phyloP scores from a whole-genome alignment of 2,329 filamentous ascomycete species.

The Scedosporium apiospermum region DNA sequence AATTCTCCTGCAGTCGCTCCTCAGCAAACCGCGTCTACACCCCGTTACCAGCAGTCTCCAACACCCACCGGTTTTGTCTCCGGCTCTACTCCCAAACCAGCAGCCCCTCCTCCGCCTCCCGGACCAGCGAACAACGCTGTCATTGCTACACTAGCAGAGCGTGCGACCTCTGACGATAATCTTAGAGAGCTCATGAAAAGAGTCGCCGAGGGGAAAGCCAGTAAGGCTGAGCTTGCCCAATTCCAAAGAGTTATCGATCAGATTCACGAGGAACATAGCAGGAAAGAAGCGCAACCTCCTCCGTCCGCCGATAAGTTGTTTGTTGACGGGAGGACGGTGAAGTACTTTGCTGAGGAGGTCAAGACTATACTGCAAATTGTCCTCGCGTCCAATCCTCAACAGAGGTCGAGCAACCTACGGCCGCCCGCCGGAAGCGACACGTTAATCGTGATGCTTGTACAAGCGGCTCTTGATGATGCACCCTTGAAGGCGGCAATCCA shows the following conservation, averaged over 20 bases:
- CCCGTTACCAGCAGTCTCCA: constrained; percentile 5
- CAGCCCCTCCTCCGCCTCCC: constrained; percentile 14
- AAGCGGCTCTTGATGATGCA: constrained; percentile 45
- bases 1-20: constrained; percentile 4
- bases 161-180: constrained; percentile 62
- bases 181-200: constrained; percentile 75
- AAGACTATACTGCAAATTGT: constrained; percentile 49
- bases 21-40: constrained; percentile 3
- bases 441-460: constrained; percentile 46
- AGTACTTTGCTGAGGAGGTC: constrained; percentile 51
- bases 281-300: constrained; percentile 37
- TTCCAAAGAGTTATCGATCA: constrained; percentile 78
- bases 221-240: constrained; percentile 58
- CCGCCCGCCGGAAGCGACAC: constrained; percentile 46
- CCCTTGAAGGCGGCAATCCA: constrained; percentile 40
- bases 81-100: constrained; percentile 7
- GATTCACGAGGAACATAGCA: constrained; percentile 53
- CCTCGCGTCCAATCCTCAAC: constrained; percentile 46
- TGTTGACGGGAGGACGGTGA: constrained; percentile 46
- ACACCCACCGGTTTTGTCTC: background rate
- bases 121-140: constrained; percentile 54
- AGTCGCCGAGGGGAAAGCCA: constrained; percentile 66
- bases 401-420: constrained; percentile 42
- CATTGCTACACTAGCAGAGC: constrained; percentile 68
- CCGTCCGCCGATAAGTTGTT: constrained; percentile 45